Evolutionary conservation across 495 filamentous ascomycete species (phyloP).

Genomic region (Thermochaetoides thermophila): DNA sequence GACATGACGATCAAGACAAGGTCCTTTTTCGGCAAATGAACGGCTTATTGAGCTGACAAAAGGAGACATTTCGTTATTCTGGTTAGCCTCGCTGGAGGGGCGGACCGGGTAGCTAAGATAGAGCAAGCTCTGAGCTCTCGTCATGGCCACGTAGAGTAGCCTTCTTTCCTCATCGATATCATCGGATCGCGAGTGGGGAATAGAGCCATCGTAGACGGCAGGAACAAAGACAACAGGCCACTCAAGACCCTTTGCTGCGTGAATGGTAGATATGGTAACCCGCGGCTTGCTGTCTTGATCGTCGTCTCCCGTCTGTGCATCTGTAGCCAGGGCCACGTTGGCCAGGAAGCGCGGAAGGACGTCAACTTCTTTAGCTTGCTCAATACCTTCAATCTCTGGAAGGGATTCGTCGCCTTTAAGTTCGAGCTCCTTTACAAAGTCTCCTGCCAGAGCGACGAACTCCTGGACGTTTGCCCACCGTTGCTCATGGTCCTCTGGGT

Average conservation of each 20-base stretch:
- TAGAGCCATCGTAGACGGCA: constrained; percentile 77
- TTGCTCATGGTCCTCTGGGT: constrained; percentile 63
- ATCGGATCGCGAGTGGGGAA: constrained; percentile 86
- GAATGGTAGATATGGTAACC: constrained; percentile 91
- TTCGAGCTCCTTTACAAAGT: constrained; percentile 39
- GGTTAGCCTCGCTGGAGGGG: constrained; percentile 16
- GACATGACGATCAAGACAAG: constrained; percentile 28
- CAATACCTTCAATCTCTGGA: constrained; percentile 61
- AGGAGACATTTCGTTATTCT: constrained; percentile 23
- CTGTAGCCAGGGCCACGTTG: constrained; percentile 75
- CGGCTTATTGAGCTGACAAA: constrained; percentile 23
- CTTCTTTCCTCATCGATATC: constrained; percentile 82
- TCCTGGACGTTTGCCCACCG: constrained; percentile 91
- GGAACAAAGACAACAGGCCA: constrained; percentile 97
- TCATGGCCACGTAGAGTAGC: constrained; percentile 96
- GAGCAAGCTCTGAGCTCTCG: constrained; percentile 76
- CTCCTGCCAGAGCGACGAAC: constrained; percentile 59
- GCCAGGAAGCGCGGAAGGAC: constrained; percentile 68
- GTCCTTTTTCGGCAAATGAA: constrained; percentile 27
- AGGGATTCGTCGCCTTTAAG: constrained; percentile 49
- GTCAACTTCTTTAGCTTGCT: constrained; percentile 54
- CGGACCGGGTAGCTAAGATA: constrained; percentile 70
- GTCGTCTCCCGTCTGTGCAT: constrained; percentile 47
- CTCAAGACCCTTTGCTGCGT: constrained; percentile 91
- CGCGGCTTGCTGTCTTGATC: constrained; percentile 43